Conservation (phyloP, 805 yeast genomes). For the Kodamaea lidongshanica region DNA sequence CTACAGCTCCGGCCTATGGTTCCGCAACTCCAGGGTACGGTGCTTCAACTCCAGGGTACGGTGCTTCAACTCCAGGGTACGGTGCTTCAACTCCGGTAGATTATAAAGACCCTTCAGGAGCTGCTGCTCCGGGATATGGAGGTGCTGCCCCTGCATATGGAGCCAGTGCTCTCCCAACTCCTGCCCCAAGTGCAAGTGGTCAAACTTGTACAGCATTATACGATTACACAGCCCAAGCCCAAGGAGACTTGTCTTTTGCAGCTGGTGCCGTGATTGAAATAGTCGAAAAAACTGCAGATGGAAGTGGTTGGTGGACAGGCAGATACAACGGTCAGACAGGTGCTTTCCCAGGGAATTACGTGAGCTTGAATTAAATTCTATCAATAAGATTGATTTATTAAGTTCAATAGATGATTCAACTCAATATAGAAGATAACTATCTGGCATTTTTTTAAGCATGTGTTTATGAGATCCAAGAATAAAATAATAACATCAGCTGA, state of each 20-base stretch:
- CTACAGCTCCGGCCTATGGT: conserved; percentile 6
- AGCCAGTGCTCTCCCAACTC: conserved; percentile 23
- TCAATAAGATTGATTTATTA: too few species aligned
- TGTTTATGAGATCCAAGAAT: too few species aligned
- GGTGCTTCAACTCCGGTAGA: conserved; percentile 18
- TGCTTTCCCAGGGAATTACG: conserved; percentile 94
- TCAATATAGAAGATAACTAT: neutral
- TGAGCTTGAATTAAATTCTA: conserved; percentile 48
- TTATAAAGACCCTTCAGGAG: conserved; percentile 1
- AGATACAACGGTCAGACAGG: conserved; percentile 77
- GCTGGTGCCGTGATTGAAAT: conserved; percentile 86
- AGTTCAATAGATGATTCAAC: too few species aligned
- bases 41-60: conserved; percentile 9
- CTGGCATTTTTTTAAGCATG: too few species aligned
- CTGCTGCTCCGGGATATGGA: conserved; percentile 8
- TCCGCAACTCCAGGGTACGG: conserved; percentile 14
- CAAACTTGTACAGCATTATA: conserved; percentile 84
- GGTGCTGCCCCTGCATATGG: conserved; percentile 14
- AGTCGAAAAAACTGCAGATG: conserved; percentile 73
- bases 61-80: conserved; percentile 20
- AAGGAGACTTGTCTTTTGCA: conserved; percentile 79
- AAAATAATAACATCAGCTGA: too few species aligned
- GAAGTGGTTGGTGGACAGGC: conserved; percentile 99
- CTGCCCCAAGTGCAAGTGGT: conserved; percentile 29
- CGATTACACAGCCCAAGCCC: conserved; percentile 89